Conservation (phyloP, 2,329 filamentous ascomycete species). For the Berkeleyomyces basicola region DNA sequence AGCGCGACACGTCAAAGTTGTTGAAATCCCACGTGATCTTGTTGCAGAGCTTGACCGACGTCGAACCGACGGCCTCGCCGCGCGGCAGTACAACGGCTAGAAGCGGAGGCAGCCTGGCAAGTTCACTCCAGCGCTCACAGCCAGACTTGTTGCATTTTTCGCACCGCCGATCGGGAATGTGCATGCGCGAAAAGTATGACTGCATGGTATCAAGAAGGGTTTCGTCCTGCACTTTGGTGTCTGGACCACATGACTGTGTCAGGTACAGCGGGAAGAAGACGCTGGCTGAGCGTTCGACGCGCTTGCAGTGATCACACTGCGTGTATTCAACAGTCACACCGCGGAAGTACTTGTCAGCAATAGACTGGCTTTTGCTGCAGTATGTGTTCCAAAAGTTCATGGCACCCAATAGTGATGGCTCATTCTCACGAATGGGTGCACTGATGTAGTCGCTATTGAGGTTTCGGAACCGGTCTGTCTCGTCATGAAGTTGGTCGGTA, state of each 20-base stretch:
- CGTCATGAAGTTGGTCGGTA: slow-evolving; percentile 66
- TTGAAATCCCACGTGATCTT: slow-evolving; percentile 63
- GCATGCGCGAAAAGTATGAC: slow-evolving; percentile 37
- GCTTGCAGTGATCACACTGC: slow-evolving; percentile 32
- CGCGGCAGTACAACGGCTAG: slow-evolving; percentile 63
- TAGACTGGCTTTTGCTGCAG: slow-evolving; percentile 51
- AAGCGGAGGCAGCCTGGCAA: slow-evolving; percentile 64
- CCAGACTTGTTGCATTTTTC: slow-evolving; percentile 54
- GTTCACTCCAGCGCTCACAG: slow-evolving; percentile 52
- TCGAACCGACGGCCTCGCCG: slow-evolving; percentile 19
- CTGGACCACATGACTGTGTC: slow-evolving; percentile 21
- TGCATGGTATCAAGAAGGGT: slow-evolving; percentile 49
- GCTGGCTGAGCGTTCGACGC: slow-evolving; percentile 36
- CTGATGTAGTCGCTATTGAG: slow-evolving; percentile 16
- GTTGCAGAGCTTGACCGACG: slow-evolving; percentile 48
- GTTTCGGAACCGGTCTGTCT: slow-evolving; percentile 52
- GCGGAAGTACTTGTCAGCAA: slow-evolving; percentile 65
- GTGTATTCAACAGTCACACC: slow-evolving; percentile 59
- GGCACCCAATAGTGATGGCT: slow-evolving; percentile 30
- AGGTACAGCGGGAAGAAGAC: slow-evolving; percentile 27
- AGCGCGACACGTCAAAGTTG: slow-evolving; percentile 39
- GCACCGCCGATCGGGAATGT: slow-evolving; percentile 54
- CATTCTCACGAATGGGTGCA: slow-evolving; percentile 10
- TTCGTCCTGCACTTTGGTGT: slow-evolving; percentile 25
- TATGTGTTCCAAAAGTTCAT: slow-evolving; percentile 60